Evolutionary conservation across 805 yeast species (phyloP).

Genomic region (Wickerhamomyces ciferrii): DNA sequence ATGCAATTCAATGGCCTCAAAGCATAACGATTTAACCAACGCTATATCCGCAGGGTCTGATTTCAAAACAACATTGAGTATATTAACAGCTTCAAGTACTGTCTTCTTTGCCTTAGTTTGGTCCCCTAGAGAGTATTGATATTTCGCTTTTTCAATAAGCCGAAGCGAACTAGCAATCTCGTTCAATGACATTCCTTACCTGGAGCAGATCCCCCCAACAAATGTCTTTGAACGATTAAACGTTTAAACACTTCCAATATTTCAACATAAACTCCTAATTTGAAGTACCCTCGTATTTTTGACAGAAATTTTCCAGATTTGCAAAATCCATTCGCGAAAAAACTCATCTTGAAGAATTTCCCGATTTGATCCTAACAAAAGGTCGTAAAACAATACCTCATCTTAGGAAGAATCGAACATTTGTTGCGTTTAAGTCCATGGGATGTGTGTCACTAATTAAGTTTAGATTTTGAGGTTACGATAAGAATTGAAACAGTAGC

Average conservation of each 20-base stretch:
- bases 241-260: too few species aligned
- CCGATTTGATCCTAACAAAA: neutral
- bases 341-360: neutral
- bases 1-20: slow-evolving; percentile 3
- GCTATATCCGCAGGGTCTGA: slow-evolving; percentile 1
- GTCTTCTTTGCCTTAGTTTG: neutral
- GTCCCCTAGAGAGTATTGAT: neutral
- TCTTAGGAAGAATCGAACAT: neutral
- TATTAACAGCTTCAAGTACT: slow-evolving; percentile 1
- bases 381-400: neutral
- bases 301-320: too few species aligned
- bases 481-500: neutral
- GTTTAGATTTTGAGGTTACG: neutral
- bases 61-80: slow-evolving; percentile 1
- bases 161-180: neutral
- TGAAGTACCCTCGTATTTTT: too few species aligned
- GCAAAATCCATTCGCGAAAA: neutral
- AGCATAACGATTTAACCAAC: neutral
- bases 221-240: too few species aligned
- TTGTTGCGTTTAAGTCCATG: neutral
- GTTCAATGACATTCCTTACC: neutral
- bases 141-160: neutral
- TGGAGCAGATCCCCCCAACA: too few species aligned
- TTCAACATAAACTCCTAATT: too few species aligned
- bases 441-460: neutral